A percentile compares a stretch with the other conserved stretches of the same genome.
Evolutionary conservation across 1,284 basidiomycete genomes (phyloP).

Genomic region (Pterulicium gracile): DNA sequence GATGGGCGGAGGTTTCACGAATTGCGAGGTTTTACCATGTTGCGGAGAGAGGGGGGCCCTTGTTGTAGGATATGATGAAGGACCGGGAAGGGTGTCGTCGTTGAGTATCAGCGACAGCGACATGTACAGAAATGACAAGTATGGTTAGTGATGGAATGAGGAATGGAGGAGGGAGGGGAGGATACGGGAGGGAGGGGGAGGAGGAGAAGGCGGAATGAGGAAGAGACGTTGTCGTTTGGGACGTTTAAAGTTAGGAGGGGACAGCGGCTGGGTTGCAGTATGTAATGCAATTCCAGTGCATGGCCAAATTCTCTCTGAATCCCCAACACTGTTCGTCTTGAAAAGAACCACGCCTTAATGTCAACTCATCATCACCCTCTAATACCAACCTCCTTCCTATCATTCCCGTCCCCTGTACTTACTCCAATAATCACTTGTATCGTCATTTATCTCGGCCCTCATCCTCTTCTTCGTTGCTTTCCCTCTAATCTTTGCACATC

Average conservation of each 20-base stretch:
- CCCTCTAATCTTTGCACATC: too few species aligned
- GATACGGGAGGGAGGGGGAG: constrained; percentile 7
- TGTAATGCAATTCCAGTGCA: too few species aligned
- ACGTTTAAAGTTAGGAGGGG: constrained; percentile 3
- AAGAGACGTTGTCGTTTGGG: constrained; percentile 8
- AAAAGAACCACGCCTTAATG: too few species aligned
- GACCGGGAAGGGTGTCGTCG: constrained; percentile 40
- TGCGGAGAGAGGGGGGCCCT: constrained; percentile 16
- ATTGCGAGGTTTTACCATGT: neutral
- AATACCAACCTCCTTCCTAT: too few species aligned
- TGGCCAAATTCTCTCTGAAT: too few species aligned
- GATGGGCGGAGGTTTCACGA: neutral
- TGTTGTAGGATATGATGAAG: constrained; percentile 16
- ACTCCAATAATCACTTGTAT: too few species aligned
- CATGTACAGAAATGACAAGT: constrained; percentile 35
- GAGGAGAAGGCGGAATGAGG: constrained; percentile 13
- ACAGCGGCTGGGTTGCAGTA: too few species aligned
- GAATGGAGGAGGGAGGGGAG: constrained; percentile 10
- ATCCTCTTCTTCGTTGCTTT: too few species aligned
- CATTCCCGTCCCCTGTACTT: too few species aligned
- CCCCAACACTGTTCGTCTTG: too few species aligned
- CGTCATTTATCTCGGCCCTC: too few species aligned
- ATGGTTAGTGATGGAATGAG: constrained; percentile 1
- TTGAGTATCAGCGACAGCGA: constrained; percentile 69
- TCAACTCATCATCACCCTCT: too few species aligned